Conservation (phyloP, 768 basidiomycete species). For the Agrocybe pediades region DNA sequence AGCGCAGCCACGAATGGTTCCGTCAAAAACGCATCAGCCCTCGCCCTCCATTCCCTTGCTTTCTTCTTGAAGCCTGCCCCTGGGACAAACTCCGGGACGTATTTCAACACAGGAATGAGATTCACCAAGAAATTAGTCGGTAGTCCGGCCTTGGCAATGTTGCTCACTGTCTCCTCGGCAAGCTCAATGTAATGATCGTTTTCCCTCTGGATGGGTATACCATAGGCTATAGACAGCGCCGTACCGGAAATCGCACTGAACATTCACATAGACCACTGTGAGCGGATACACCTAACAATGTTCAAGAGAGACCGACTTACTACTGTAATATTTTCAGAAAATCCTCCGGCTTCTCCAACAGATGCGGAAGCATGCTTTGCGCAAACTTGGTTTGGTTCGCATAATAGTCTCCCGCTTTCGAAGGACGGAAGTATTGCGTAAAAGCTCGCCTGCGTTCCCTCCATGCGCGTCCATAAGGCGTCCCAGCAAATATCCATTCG, state of each 20-base stretch:
- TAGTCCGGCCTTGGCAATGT: constrained; percentile 21
- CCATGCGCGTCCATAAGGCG: constrained; percentile 26
- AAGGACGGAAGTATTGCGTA: constrained; percentile 19
- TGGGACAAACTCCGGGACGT: constrained; percentile 48
- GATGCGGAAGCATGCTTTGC: constrained; percentile 12
- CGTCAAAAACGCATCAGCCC: constrained; percentile 34
- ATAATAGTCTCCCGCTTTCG: constrained; percentile 10
- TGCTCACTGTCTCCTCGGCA: constrained; percentile 21
- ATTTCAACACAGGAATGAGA: constrained; percentile 31
- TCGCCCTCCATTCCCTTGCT: constrained; percentile 36
- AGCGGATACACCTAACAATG: too few relatives aligned
- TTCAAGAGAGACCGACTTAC: neutral
- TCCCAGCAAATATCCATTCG: constrained; percentile 15
- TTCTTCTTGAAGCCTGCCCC: constrained; percentile 47
- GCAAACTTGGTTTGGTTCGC: constrained; percentile 14
- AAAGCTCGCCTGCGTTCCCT: constrained; percentile 21
- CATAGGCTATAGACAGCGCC: constrained; percentile 31
- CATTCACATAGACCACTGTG: neutral
- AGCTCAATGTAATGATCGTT: constrained; percentile 33
- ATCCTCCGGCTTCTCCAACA: constrained; percentile 6
- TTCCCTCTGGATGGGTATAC: constrained; percentile 26
- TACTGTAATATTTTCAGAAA: constrained; percentile 2
- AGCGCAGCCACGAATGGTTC: constrained; percentile 35
- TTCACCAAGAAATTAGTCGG: constrained; percentile 34
- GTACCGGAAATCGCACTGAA: constrained; percentile 26